phyloP scores from a whole-genome alignment of 1,284 basidiomycete genomes.

The Malassezia restricta region DNA sequence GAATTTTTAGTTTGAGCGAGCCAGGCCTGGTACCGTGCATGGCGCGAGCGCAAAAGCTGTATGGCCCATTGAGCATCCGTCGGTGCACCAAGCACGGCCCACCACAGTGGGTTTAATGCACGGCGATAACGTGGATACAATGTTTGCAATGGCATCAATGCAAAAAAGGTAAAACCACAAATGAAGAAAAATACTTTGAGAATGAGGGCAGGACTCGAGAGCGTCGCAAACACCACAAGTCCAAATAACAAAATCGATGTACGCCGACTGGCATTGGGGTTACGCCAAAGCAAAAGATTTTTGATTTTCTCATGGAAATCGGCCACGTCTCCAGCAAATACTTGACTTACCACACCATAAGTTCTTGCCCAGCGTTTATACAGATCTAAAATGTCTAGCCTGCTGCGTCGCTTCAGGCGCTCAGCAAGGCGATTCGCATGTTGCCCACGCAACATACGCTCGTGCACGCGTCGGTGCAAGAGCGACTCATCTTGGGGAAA shows the following conservation, averaged over 20 bases:
- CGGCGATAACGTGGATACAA: slow-evolving; percentile 44
- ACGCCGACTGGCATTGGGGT: slow-evolving; percentile 29
- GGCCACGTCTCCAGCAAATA: slow-evolving; percentile 33
- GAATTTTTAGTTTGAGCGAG: not conserved
- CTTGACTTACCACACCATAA: slow-evolving; percentile 30
- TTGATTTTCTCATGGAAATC: slow-evolving; percentile 45
- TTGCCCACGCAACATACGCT: slow-evolving; percentile 38
- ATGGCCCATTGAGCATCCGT: slow-evolving; percentile 44
- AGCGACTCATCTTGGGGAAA: slow-evolving; percentile 41
- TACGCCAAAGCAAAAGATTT: slow-evolving; percentile 43
- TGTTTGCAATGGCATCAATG: slow-evolving; percentile 37
- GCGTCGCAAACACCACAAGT: slow-evolving; percentile 28
- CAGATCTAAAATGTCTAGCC: slow-evolving; percentile 40
- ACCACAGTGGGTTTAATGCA: slow-evolving; percentile 41
- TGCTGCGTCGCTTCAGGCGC: slow-evolving; percentile 31
- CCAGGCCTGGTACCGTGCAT: slow-evolving; percentile 14
- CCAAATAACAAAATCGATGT: slow-evolving; percentile 29
- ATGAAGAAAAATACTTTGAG: slow-evolving; percentile 31
- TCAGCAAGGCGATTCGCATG: slow-evolving; percentile 42
- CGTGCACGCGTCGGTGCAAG: slow-evolving; percentile 37
- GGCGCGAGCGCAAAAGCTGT: slow-evolving; percentile 37
- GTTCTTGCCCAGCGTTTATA: slow-evolving; percentile 38
- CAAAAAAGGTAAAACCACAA: slow-evolving; percentile 38
- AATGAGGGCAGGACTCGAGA: slow-evolving; percentile 28
- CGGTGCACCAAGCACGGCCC: slow-evolving; percentile 40